Conservation (phyloP, 2,329 filamentous ascomycete species). For the Arthroderma sp. region DNA sequence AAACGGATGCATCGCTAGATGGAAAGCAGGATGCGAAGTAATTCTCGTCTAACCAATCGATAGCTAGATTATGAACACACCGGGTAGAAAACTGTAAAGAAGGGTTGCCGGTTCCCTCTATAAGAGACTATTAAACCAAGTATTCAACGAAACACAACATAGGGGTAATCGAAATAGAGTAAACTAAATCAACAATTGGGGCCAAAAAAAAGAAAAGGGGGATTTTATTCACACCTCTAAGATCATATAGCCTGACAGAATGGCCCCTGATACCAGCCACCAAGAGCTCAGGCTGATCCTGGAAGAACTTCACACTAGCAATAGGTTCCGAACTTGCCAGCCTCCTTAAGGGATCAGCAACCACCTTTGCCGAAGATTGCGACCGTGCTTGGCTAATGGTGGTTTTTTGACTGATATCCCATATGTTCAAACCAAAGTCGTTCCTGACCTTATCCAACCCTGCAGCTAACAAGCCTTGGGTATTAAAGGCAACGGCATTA, state of each 20-base stretch:
- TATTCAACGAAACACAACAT: conserved; percentile 5
- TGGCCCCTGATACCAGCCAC: conserved; percentile 48
- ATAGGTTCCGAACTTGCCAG: conserved; percentile 49
- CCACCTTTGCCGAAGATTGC: conserved; percentile 17
- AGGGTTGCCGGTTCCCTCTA: conserved; percentile 26
- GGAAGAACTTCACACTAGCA: conserved; percentile 52
- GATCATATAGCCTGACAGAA: conserved; percentile 49
- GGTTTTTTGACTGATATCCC: conserved; percentile 43
- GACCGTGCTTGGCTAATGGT: conserved; percentile 20
- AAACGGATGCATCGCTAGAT: conserved; percentile 43
- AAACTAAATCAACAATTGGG: background rate
- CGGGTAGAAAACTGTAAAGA: conserved; percentile 41
- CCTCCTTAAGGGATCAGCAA: conserved; percentile 41
- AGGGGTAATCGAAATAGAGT: background rate
- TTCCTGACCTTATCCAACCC: conserved; percentile 51
- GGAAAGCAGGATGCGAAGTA: conserved; percentile 48
- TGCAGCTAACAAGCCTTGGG: conserved; percentile 44
- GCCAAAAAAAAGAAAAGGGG: conserved; percentile 1
- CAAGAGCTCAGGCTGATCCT: conserved; percentile 45
- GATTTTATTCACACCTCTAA: conserved; percentile 37
- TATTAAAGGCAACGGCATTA: conserved; percentile 50
- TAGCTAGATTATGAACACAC: conserved; percentile 51
- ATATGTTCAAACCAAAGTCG: conserved; percentile 52
- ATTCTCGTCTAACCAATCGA: conserved; percentile 51
- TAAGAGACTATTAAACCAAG: background rate